These are phyloP conservation scores for Mortierella sp. DNA, from an alignment of 371 early-diverging fungal genomes.

Conservation along the genomic window DNA sequence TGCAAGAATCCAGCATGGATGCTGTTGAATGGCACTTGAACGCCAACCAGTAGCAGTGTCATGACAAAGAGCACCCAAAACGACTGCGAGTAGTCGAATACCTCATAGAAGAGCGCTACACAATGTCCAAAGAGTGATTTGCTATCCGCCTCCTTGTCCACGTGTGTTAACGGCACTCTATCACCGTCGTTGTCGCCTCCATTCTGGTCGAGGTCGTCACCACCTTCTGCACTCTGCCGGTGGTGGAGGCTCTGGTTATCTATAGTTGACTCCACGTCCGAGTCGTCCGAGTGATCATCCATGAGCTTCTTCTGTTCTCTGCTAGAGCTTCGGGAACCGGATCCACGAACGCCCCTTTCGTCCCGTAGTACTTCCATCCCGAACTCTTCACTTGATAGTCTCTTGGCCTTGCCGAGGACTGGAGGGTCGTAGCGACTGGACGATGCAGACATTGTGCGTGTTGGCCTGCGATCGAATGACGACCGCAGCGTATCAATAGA, in stretches of 20 bases:
- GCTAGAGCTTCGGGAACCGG: not conserved
- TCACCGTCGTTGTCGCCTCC: conserved; percentile 6
- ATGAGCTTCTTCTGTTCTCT: not conserved
- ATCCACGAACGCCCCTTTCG: not conserved
- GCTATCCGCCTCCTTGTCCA: not conserved
- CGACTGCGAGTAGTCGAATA: conserved; percentile 24
- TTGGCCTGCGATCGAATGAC: not conserved
- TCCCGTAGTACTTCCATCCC: conserved; percentile 16
- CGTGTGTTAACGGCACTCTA: not conserved
- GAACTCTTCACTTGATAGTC: conserved; percentile 11
- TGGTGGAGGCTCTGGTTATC: not conserved
- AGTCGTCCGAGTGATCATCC: not conserved
- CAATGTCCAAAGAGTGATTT: conserved; percentile 6
- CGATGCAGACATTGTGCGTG: not conserved
- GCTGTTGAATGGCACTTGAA: conserved; percentile 71
- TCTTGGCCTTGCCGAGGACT: not conserved
- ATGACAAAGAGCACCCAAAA: conserved; percentile 35
- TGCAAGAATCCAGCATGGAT: conserved; percentile 70
- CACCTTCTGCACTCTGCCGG: conserved; percentile 2
- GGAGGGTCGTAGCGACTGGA: conserved; percentile 25
- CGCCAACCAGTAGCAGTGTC: conserved; percentile 31
- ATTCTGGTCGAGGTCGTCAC: not conserved
- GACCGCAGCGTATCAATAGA: conserved; percentile 9
- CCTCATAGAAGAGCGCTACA: not conserved
- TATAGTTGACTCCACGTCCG: not conserved